Evolutionary conservation across 2,329 filamentous ascomycete species (phyloP).

Genomic region (Tetracladium maxilliforme): DNA sequence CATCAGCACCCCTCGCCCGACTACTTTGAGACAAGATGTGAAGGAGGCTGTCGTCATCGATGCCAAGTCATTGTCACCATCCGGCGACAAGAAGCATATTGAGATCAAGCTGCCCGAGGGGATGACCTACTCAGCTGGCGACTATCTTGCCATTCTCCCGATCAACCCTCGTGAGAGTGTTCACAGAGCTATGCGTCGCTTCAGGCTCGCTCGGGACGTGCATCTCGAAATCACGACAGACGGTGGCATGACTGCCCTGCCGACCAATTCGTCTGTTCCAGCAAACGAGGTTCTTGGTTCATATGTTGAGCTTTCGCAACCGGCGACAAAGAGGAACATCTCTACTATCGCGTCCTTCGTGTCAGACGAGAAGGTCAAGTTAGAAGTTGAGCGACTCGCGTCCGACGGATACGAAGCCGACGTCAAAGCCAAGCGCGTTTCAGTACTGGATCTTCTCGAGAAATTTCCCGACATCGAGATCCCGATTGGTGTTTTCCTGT

Average conservation of each 20-base stretch:
- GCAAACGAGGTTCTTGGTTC: constrained; percentile 36
- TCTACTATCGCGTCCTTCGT: constrained; percentile 29
- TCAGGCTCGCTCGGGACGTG: constrained; percentile 43
- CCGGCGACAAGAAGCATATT: constrained; percentile 28
- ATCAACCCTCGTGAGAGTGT: constrained; percentile 39
- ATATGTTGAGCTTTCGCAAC: constrained; percentile 61
- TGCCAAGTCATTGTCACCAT: constrained; percentile 25
- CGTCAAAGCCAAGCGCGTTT: constrained; percentile 19
- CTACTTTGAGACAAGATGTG: constrained; percentile 28
- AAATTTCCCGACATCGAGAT: constrained; percentile 31
- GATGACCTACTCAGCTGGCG: constrained; percentile 40
- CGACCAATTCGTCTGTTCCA: constrained; percentile 29
- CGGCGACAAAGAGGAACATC: constrained; percentile 45
- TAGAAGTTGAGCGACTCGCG: constrained; percentile 20
- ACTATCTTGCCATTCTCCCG: constrained; percentile 45
- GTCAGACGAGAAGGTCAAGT: constrained; percentile 24
- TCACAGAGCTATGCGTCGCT: constrained; percentile 36
- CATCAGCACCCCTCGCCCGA: constrained; percentile 17
- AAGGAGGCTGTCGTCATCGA: constrained; percentile 28
- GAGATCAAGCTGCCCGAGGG: constrained; percentile 36
- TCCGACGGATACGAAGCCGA: constrained; percentile 14
- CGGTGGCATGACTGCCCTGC: constrained; percentile 21
- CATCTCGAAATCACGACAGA: constrained; percentile 31
- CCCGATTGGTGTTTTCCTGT: constrained; percentile 35
- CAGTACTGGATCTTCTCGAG: constrained; percentile 38